Evolutionary conservation across 352 stramenopile genomes (phyloP).

Genomic region (Pythium rhizo-oryzae): DNA sequence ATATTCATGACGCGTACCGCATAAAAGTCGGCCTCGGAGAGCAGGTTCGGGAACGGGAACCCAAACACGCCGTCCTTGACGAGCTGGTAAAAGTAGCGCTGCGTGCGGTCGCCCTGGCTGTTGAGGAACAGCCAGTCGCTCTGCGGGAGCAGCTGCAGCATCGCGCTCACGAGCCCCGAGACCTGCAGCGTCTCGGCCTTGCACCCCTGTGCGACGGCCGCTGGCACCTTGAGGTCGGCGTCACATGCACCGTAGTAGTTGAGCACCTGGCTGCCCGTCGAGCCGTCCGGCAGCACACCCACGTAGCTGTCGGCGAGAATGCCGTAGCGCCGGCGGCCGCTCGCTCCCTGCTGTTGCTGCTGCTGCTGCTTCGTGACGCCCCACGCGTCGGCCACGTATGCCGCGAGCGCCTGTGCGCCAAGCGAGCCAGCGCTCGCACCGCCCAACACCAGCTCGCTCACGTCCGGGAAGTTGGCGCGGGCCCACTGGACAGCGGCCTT

Average conservation of each 20-base stretch:
- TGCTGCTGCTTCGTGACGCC: slow-evolving; percentile 40
- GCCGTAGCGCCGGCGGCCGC: too few relatives aligned
- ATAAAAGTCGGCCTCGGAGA: slow-evolving; percentile 57
- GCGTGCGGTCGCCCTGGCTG: slow-evolving; percentile 53
- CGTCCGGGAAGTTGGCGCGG: slow-evolving; percentile 27
- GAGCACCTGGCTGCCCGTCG: slow-evolving; percentile 47
- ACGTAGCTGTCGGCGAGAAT: slow-evolving; percentile 66
- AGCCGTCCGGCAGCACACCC: slow-evolving; percentile 50
- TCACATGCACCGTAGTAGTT: slow-evolving; percentile 60
- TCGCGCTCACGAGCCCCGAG: not conserved
- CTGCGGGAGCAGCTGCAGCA: slow-evolving; percentile 34
- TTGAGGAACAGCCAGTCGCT: slow-evolving; percentile 65
- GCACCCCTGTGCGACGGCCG: slow-evolving; percentile 25
- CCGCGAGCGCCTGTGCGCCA: slow-evolving; percentile 46
- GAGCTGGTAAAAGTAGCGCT: slow-evolving; percentile 71
- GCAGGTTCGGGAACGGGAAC: slow-evolving; percentile 60
- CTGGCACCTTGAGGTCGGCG: slow-evolving; percentile 26
- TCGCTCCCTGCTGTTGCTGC: too few relatives aligned
- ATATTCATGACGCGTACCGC: slow-evolving; percentile 22
- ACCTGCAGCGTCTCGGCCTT: not conserved
- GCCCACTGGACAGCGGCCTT: slow-evolving; percentile 26
- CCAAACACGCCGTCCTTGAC: slow-evolving; percentile 46
- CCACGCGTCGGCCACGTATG: slow-evolving; percentile 52
- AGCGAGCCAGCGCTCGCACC: slow-evolving; percentile 44
- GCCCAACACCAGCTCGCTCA: slow-evolving; percentile 21